Evolutionary conservation across 768 basidiomycete species (phyloP).

Genomic region (Xerocomellus amylosporus): DNA sequence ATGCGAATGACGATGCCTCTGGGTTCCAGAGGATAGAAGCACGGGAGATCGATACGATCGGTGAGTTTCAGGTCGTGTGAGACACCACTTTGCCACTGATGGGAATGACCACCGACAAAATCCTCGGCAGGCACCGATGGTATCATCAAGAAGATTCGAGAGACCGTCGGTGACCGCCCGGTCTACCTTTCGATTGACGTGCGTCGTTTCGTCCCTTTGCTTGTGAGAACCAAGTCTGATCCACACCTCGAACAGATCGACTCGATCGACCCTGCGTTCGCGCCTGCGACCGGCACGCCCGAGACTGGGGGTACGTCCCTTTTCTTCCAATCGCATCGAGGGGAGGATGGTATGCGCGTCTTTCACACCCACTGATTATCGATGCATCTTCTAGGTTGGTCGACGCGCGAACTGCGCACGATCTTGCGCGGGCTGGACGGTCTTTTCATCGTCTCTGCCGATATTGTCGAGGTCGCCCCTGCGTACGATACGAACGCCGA

Average conservation of each 20-base stretch:
- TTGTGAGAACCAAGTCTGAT: background rate
- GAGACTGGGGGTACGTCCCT: slow-evolving; percentile 61
- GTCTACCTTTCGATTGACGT: slow-evolving; percentile 81
- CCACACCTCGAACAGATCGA: slow-evolving; percentile 49
- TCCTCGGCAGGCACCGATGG: slow-evolving; percentile 57
- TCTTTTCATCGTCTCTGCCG: slow-evolving; percentile 73
- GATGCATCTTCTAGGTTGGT: slow-evolving; percentile 45
- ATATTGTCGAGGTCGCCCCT: slow-evolving; percentile 83
- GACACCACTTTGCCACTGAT: background rate
- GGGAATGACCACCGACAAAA: background rate
- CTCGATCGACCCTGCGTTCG: slow-evolving; percentile 78
- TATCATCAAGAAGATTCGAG: slow-evolving; percentile 77
- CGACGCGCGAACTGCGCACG: slow-evolving; percentile 75
- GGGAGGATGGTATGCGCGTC: background rate
- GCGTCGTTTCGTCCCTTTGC: slow-evolving; percentile 15
- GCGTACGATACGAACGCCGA: slow-evolving; percentile 73
- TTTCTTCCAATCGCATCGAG: background rate
- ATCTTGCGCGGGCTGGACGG: slow-evolving; percentile 76
- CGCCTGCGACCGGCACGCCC: slow-evolving; percentile 81
- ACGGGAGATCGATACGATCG: slow-evolving; percentile 79
- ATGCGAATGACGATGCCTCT: slow-evolving; percentile 69
- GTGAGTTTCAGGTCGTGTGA: slow-evolving; percentile 33
- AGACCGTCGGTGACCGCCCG: slow-evolving; percentile 70
- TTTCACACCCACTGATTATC: background rate
- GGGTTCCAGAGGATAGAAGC: slow-evolving; percentile 85